Conservation (phyloP, 768 basidiomycete genomes). For the Tulasnella sp. region DNA sequence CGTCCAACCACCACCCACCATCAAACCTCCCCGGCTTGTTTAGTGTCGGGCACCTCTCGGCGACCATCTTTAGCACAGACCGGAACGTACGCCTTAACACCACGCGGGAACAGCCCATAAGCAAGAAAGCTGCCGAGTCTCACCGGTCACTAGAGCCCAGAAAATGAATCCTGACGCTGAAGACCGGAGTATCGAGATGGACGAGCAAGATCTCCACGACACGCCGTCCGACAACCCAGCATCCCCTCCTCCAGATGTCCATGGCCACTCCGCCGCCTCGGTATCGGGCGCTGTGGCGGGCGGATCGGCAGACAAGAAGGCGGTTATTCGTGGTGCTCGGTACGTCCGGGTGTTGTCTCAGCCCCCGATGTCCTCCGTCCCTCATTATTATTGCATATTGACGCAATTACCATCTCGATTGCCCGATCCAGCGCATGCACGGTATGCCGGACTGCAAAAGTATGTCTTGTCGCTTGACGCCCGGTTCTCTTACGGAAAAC, state of each 20-base stretch:
- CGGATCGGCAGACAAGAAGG: constrained; percentile 23
- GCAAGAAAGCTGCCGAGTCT: constrained; percentile 5
- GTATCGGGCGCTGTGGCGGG: background rate
- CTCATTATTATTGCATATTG: background rate
- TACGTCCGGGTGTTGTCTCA: constrained; percentile 15
- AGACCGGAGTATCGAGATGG: constrained; percentile 23
- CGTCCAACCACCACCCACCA: background rate
- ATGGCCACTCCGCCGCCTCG: background rate
- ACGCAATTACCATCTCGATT: constrained; percentile 9
- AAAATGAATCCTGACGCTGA: constrained; percentile 21
- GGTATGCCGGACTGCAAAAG: constrained; percentile 85
- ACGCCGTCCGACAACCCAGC: constrained; percentile 13
- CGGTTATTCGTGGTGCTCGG: constrained; percentile 32
- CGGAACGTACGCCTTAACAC: background rate
- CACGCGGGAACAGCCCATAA: constrained; percentile 11
- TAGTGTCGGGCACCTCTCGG: background rate
- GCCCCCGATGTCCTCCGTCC: constrained; percentile 16
- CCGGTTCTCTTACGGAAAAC: background rate
- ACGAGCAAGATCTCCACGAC: constrained; percentile 21
- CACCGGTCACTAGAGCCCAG: constrained; percentile 23
- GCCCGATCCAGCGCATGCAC: constrained; percentile 60
- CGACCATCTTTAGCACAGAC: background rate
- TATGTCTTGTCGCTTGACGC: constrained; percentile 41
- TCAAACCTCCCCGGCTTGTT: background rate
- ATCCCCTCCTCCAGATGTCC: background rate